Base-by-base conservation (phyloP, 495 filamentous ascomycete species). In the Talaromyces thailandensis region DNA sequence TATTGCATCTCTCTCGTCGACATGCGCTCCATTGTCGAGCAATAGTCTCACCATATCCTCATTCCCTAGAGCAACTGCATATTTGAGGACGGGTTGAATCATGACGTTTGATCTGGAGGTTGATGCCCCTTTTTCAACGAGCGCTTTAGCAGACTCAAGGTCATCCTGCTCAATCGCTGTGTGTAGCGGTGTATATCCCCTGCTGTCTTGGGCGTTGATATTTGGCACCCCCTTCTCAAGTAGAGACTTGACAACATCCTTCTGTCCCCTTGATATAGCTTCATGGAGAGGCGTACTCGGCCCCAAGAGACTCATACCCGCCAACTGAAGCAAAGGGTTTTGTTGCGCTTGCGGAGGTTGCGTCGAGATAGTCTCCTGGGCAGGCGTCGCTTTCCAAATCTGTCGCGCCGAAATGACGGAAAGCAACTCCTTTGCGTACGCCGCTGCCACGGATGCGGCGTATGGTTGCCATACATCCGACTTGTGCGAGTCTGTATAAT, bases 401-500 rank as follows among this genome's bases (percentile, higher is more conserved):
- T 43, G 31, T 35, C 31, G 56, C 14, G 31, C 45, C 9, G 51
- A 32, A 21, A 64, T 66, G 35, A 64, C 61, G 60, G 56, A 70
- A 12, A 76, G 62, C 16, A 77, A 60, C 55, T 70, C 60, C 29
- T 66, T 64, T 18, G 73, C 70, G 66, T 71, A 77, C 16, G 72
- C 71, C 0, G 76, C 75, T n/a, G 75, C 72, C 4, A 67, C 67
- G 8, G 51, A 31, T n/a, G 60, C 60, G 35, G 60, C 40, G 6
- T 62, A 62, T 25, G 43, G 43, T 29, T 62, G 60, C 60, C 60
- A 62, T 14, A 45, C 16, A 24, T 55, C 29, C 18, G 43, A 65
- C 64, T 12, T 51, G 53, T 79, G 76, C 1, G 72, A 72, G 53
- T 79, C 76, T 4, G 64, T 66, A 62, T 78, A 79, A 58, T 79